These are phyloP conservation scores for Hortaea sp. DNA, from an alignment of 2,329 filamentous ascomycete species.

Conservation along the genomic window DNA sequence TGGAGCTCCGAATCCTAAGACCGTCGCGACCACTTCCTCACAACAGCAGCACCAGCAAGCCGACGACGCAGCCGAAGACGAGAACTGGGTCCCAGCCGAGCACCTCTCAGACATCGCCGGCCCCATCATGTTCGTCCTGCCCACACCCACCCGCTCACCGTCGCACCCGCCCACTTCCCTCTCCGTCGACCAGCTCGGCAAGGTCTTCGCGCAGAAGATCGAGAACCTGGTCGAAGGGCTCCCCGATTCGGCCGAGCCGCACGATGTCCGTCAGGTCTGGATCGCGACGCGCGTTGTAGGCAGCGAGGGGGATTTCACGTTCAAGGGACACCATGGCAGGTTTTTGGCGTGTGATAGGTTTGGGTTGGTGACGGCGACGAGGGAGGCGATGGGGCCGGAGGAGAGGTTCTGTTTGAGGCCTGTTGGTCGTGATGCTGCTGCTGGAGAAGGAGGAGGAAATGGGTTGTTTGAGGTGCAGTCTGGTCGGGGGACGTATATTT, in stretches of 20 bases:
- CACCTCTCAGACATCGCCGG: slow-evolving; percentile 63
- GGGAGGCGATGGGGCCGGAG: slow-evolving; percentile 72
- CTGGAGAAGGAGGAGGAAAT: slow-evolving; percentile 27
- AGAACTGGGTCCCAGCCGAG: slow-evolving; percentile 88
- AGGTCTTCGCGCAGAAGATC: slow-evolving; percentile 69
- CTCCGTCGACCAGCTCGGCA: slow-evolving; percentile 76
- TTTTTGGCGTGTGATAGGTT: slow-evolving; percentile 81
- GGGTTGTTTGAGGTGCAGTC: slow-evolving; percentile 16
- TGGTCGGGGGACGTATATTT: slow-evolving; percentile 59
- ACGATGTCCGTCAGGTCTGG: slow-evolving; percentile 94
- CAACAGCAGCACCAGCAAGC: slow-evolving; percentile 29
- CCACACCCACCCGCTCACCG: slow-evolving; percentile 42
- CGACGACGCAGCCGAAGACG: slow-evolving; percentile 48
- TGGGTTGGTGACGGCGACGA: slow-evolving; percentile 64
- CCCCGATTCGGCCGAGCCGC: slow-evolving; percentile 77
- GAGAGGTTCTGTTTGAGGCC: slow-evolving; percentile 66
- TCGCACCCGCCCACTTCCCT: slow-evolving; percentile 54
- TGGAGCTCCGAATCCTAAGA: not conserved
- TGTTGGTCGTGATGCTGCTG: no score
- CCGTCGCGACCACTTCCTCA: not conserved
- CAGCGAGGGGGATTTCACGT: slow-evolving; percentile 62
- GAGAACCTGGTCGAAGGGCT: slow-evolving; percentile 85
- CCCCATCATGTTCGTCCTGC: slow-evolving; percentile 72
- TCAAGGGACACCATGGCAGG: slow-evolving; percentile 81
- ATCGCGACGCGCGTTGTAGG: slow-evolving; percentile 75